A percentile compares a stretch with the other conserved stretches of the same genome.
These are phyloP conservation scores for Bimuria novae-zelandiae DNA, from an alignment of 2,329 filamentous ascomycete genomes.

Conservation along the genomic window DNA sequence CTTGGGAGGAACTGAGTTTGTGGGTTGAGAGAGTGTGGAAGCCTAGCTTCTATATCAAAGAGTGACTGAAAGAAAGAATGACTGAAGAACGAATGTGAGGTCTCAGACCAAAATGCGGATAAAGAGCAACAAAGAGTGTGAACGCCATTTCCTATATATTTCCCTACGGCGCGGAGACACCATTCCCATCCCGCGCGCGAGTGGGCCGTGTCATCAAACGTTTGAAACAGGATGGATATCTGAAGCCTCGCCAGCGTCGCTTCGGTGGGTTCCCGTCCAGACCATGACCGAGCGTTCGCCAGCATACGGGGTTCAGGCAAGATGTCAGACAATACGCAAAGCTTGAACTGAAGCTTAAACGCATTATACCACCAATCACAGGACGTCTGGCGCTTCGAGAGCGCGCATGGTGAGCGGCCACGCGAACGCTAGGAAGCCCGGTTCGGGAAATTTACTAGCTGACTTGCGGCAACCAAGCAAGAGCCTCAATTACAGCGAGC, in stretches of 20 bases:
- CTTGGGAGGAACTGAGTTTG: conserved; percentile 16
- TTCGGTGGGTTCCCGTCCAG: conserved; percentile 25
- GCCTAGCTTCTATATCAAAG: conserved; percentile 39
- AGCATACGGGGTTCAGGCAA: conserved; percentile 13
- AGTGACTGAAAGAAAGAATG: conserved; percentile 36
- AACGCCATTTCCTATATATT: conserved; percentile 27
- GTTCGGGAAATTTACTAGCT: conserved; percentile 17
- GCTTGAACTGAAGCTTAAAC: conserved; percentile 24
- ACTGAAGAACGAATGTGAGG: conserved; percentile 45
- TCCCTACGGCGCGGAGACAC: conserved; percentile 9
- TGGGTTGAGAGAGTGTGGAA: conserved; percentile 33
- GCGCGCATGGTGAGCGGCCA: not conserved
- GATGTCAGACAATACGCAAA: conserved; percentile 23
- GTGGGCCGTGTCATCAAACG: conserved; percentile 44
- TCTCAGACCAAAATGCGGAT: conserved; percentile 37
- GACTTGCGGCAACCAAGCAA: conserved; percentile 25
- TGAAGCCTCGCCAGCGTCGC: conserved; percentile 26
- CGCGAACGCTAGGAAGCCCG: conserved; percentile 17
- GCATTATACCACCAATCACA: conserved; percentile 37
- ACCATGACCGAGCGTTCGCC: conserved; percentile 17
- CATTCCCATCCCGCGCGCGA: conserved; percentile 11
- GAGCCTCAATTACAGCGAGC: conserved; percentile 27
- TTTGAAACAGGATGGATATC: conserved; percentile 35
- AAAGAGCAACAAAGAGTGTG: not conserved
- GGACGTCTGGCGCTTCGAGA: not conserved